Base-by-base conservation (phyloP, 192 early-diverging fungal species). In the Entophlyctis luteolus region DNA sequence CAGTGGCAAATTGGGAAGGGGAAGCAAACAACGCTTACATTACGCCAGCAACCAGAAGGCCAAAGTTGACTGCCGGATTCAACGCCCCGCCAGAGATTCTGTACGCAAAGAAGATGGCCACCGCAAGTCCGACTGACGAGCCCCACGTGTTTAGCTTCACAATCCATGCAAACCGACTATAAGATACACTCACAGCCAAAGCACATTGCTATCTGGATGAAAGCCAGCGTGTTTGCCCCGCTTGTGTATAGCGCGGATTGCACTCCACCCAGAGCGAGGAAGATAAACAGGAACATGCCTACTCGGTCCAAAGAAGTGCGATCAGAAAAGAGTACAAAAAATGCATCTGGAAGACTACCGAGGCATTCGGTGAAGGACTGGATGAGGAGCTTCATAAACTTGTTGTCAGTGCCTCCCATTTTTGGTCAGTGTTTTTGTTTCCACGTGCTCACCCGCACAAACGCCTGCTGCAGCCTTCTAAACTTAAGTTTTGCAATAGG, bases 41-140 rank as follows among this genome's bases (percentile, higher is more conserved):
- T 34, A 55, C 60, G n/a, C 70, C 70, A 47, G 77, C 75, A 36
- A 85, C 69, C 39, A 86, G 50, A n/a, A 87, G 75, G 22, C 78
- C 75, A 10, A 89, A 55, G n/a, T 81, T 75, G 28, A 89, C 76
- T 12, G 87, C 84, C 2, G 88, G 86, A 63, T 89, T 89, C 56
- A 89, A 75, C 10, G 76, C 77, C 4, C 86, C 81, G 20, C 86
- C 87, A 5, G 81, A 86, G 49, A 86, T 79, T 14, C 77, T 74
- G 55, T 77, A 79, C 14, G 60, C 16, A 65, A 69, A 57, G 38
- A 53, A 56, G 48, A 68, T 48, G 54, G 49, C 39, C 39, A 32
- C 68, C 59, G 36, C 70, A 33, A 25, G 72, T 63, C 58, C 58
- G 52, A 57, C 35, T 50, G 37, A 22, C 32, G 0, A 49, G 2